A percentile compares a stretch with the other conserved stretches of the same genome.
Conservation (phyloP, 2,329 filamentous ascomycete species). For the Aphanoascus verrucosus region DNA sequence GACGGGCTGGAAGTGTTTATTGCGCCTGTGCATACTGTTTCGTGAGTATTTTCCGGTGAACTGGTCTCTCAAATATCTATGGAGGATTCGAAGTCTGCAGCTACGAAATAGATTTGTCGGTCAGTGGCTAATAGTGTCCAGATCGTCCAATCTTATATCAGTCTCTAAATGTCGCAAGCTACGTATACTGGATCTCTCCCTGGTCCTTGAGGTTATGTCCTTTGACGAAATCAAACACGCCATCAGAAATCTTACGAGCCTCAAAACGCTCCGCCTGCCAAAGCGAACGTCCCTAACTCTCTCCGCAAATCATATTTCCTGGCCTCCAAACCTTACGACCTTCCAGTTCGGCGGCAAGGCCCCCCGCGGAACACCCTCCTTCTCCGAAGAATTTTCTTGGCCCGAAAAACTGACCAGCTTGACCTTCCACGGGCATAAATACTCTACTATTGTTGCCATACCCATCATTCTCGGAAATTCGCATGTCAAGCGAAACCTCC, state of each 20-base stretch:
- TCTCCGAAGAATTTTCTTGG: slow-evolving; percentile 20
- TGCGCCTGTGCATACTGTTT: slow-evolving; percentile 49
- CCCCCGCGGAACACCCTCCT: neutral
- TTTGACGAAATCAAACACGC: slow-evolving; percentile 43
- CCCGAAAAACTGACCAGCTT: slow-evolving; percentile 20
- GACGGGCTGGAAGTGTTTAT: slow-evolving; percentile 43
- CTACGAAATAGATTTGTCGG: slow-evolving; percentile 30
- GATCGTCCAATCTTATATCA: slow-evolving; percentile 46
- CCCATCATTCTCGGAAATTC: slow-evolving; percentile 21
- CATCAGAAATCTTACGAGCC: slow-evolving; percentile 36
- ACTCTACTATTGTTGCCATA: slow-evolving; percentile 10
- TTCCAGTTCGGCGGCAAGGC: slow-evolving; percentile 11
- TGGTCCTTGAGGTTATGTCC: slow-evolving; percentile 42
- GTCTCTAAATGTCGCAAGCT: slow-evolving; percentile 46
- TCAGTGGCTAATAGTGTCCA: slow-evolving; percentile 14
- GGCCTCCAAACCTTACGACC: slow-evolving; percentile 22
- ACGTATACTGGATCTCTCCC: slow-evolving; percentile 41
- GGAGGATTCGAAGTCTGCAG: neutral
- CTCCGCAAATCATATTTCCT: slow-evolving; percentile 14
- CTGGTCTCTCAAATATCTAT: too few relatives aligned
- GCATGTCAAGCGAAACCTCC: slow-evolving; percentile 18
- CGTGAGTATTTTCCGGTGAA: slow-evolving; percentile 32
- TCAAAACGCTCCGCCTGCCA: slow-evolving; percentile 40
- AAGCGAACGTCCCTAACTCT: slow-evolving; percentile 5
- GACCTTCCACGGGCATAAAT: slow-evolving; percentile 14